A percentile compares a stretch with the other conserved stretches of the same genome.
Evolutionary conservation across 495 filamentous ascomycete species (phyloP).

Genomic region (Penicillium bovifimosum): DNA sequence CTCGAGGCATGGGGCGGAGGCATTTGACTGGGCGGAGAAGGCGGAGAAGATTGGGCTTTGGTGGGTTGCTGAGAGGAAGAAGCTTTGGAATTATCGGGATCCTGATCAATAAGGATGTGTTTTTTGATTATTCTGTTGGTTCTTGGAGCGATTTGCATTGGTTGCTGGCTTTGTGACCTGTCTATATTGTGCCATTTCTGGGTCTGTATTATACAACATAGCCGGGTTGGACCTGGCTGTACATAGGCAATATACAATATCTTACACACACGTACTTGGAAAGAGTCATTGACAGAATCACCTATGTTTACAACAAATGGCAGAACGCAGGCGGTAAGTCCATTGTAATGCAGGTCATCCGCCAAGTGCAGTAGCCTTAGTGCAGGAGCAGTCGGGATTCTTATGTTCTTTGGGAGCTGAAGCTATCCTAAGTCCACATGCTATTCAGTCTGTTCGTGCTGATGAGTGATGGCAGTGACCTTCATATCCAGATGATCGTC

Average conservation of each 20-base stretch:
- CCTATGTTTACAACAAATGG: too few relatives aligned
- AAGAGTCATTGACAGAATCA: too few relatives aligned
- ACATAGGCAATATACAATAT: not conserved
- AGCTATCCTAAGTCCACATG: too few relatives aligned
- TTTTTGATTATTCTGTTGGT: not conserved
- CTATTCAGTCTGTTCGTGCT: not conserved
- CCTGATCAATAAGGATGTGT: not conserved
- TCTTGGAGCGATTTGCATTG: not conserved
- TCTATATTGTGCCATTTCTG: not conserved
- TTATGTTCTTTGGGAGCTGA: not conserved
- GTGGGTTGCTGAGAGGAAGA: slow-evolving; percentile 33
- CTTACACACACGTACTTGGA: too few relatives aligned
- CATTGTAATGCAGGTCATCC: not conserved
- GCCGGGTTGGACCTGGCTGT: not conserved
- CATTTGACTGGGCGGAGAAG: slow-evolving; percentile 33
- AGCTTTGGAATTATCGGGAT: slow-evolving; percentile 28
- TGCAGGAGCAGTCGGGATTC: too few relatives aligned
- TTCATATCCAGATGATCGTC: not conserved
- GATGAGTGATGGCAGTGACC: too few relatives aligned
- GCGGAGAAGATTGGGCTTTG: slow-evolving; percentile 34
- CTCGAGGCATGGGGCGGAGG: slow-evolving; percentile 29
- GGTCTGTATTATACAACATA: not conserved
- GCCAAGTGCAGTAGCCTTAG: too few relatives aligned
- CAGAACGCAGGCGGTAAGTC: not conserved
- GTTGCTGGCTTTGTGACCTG: not conserved